These are phyloP conservation scores for Brassica balearica DNA, from an alignment of 441 rosid genomes.

Conservation along the genomic window DNA sequence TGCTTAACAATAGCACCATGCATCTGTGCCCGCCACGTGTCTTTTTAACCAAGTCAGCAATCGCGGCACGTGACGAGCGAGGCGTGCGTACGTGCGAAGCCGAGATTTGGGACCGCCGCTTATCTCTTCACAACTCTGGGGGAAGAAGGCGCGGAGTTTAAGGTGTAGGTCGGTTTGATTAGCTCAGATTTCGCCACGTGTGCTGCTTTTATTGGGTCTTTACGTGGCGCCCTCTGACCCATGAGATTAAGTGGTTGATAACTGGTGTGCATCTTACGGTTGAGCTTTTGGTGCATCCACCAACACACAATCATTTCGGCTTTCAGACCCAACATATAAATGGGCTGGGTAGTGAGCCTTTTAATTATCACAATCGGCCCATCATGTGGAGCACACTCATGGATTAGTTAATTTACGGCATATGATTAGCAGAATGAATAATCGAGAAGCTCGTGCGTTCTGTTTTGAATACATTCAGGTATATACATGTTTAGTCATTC, in stretches of 20 bases:
- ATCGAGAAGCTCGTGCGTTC: constrained; percentile 24
- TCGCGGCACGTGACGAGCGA: constrained; percentile 32
- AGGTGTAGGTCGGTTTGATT: constrained; percentile 44
- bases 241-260: constrained; percentile 42
- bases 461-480: constrained; percentile 1
- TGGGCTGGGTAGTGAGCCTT: constrained; percentile 18
- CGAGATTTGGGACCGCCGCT: constrained; percentile 43
- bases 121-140: constrained; percentile 35
- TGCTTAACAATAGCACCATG: constrained; percentile 47
- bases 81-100: constrained; percentile 49
- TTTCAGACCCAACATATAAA: background rate
- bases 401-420: constrained; percentile 8
- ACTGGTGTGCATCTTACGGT: constrained; percentile 27
- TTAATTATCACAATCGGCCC: background rate
- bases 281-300: constrained; percentile 37
- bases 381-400: background rate
- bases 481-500: background rate
- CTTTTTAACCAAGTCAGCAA: constrained; percentile 52
- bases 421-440: background rate
- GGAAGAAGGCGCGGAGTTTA: constrained; percentile 43
- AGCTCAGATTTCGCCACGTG: constrained; percentile 37
- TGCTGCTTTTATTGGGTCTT: constrained; percentile 13
- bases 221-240: constrained; percentile 38
- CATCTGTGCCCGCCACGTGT: constrained; percentile 72
- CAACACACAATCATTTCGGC: constrained; percentile 34